phyloP scores from a whole-genome alignment of 2,329 filamentous ascomycete species.

The Sordariomycetes sp. region DNA sequence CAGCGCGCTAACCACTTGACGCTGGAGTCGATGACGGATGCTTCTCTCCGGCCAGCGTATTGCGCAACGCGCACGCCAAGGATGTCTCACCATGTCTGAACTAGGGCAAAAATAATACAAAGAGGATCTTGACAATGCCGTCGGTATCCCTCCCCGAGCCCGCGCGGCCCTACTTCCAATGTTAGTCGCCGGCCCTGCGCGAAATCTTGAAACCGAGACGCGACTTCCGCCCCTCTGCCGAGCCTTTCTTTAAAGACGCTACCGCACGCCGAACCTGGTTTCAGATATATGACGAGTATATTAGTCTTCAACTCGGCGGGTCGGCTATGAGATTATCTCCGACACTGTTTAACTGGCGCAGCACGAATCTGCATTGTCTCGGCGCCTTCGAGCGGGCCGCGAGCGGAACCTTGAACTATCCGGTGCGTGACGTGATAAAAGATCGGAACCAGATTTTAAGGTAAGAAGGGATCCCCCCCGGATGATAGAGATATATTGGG shows the following conservation, averaged over 20 bases:
- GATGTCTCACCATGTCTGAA: too few species aligned
- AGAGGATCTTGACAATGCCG: background rate
- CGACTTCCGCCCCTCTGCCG: conserved; percentile 1
- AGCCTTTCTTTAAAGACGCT: background rate
- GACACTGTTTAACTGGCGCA: background rate
- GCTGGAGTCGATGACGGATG: background rate
- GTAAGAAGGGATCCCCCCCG: too few species aligned
- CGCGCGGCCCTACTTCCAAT: background rate
- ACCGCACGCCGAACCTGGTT: background rate
- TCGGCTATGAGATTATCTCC: background rate
- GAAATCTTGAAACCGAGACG: conserved; percentile 3
- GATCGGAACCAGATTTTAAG: too few species aligned
- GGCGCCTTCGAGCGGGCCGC: too few species aligned
- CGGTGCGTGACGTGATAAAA: too few species aligned
- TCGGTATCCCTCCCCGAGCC: background rate
- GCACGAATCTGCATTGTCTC: too few species aligned
- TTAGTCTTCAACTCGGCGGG: conserved; percentile 1
- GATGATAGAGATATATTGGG: too few species aligned
- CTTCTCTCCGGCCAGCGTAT: background rate
- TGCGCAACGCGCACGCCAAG: too few species aligned
- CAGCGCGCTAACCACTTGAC: background rate
- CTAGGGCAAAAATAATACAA: background rate
- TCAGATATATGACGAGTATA: background rate
- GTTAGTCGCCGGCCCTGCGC: background rate
- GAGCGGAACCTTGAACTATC: too few species aligned